phyloP scores from a whole-genome alignment of 2,329 filamentous ascomycete species.

The Pseudogymnoascus sp. region DNA sequence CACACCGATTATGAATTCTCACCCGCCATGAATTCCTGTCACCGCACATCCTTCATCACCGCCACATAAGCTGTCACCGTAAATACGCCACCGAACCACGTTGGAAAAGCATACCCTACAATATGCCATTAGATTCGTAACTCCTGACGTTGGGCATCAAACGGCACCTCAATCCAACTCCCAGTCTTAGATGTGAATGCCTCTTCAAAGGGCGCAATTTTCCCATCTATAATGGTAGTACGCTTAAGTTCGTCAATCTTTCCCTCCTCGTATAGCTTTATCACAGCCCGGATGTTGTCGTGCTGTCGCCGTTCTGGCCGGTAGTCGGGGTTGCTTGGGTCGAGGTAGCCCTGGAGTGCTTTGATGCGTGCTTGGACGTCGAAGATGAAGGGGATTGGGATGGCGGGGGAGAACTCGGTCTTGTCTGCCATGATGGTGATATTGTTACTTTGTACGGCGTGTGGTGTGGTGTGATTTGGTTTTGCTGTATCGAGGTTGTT shows the following conservation, averaged over 20 bases:
- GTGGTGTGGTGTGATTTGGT: too few species aligned
- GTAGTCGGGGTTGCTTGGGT: not conserved
- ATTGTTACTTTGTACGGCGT: too few species aligned
- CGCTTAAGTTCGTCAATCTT: not conserved
- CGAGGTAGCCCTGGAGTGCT: not conserved
- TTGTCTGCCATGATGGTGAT: too few species aligned
- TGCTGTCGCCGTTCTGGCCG: not conserved
- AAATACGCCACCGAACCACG: not conserved
- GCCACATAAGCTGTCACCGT: not conserved
- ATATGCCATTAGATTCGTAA: not conserved
- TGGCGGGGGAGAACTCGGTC: too few species aligned
- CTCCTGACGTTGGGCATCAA: too few species aligned
- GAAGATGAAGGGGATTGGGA: too few species aligned
- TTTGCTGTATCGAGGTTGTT: too few species aligned
- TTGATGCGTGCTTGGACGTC: not conserved
- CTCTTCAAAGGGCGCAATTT: not conserved
- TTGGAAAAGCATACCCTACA: not conserved
- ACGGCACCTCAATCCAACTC: not conserved
- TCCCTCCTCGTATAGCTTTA: not conserved
- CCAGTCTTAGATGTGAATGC: not conserved
- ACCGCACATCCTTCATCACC: not conserved
- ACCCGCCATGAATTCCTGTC: too few species aligned
- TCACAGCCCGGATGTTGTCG: not conserved
- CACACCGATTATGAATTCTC: not conserved
- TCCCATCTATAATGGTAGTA: not conserved